Evolutionary conservation across 2,329 filamentous ascomycete species (phyloP), one percentile per base, ranked within the genome.

Genomic region (Aureobasidium pullulans): DNA sequence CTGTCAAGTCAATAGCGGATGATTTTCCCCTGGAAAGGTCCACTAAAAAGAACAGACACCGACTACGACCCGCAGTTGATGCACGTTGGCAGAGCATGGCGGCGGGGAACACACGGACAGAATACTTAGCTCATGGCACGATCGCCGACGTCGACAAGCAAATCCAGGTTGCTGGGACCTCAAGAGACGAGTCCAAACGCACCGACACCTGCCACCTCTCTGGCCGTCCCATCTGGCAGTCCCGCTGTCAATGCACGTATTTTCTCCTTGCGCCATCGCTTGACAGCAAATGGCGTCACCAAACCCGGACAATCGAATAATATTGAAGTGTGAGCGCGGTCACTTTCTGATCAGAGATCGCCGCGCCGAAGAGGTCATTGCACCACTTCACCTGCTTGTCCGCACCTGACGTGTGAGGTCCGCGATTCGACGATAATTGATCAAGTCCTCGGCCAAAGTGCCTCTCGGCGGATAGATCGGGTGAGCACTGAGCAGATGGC

Each of bases 91-190:
- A 46, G 53, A 44, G 53, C 54, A 57, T 57, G 54, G 54, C 54
- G 43, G 54, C 54, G 54, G 54, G 54, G 54, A 57, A 57, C 42
- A 57, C 54, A 57, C 54, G 54, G 54, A 57, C 54, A 34, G 32
- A 40, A 34, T 10, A 32, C 47, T 43, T 57, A 57, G 54, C 43
- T 37, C 54, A 13, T 43, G 54, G 54, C 54, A 34, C 54, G 54
- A 57, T 57, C 54, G 54, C 34, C 43, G 42, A 57, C 19, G 43
- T 57, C 43, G n/a, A 37, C 23, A 31, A 23, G 43, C 43, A 40
- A 47, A 47, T 19, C 54, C 54, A 57, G 54, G 54, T 57, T 47
- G 42, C 43, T 34, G 54, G 54, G 54, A 15, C 15, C 16, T 56
- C 42, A n/a, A 57, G 54, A 57, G 32, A 48, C 19, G 54, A 39